phyloP scores from a whole-genome alignment of 768 basidiomycete genomes.

The Piloderma croceum region DNA sequence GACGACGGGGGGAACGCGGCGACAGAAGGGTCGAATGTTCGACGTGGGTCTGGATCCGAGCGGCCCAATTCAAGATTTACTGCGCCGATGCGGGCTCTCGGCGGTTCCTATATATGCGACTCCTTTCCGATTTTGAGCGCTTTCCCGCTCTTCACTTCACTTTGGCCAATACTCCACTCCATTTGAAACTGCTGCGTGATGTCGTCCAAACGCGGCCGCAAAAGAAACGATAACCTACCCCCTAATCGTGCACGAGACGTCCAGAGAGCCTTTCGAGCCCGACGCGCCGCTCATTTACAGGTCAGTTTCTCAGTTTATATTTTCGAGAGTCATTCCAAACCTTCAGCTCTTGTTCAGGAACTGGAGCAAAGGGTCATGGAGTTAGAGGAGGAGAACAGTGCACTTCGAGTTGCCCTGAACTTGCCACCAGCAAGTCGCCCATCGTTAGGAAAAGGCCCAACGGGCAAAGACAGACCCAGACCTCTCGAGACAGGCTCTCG shows the following conservation, averaged over 20 bases:
- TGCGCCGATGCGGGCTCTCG: too few species aligned
- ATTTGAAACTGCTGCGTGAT: too few species aligned
- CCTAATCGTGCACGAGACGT: slow-evolving; percentile 70
- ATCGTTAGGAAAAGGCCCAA: slow-evolving; percentile 77
- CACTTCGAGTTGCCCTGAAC: slow-evolving; percentile 64
- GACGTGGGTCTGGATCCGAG: too few species aligned
- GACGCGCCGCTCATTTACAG: slow-evolving; percentile 82
- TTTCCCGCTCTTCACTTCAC: slow-evolving; percentile 29
- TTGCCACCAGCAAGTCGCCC: slow-evolving; percentile 70
- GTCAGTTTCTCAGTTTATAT: slow-evolving; percentile 37
- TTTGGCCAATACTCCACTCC: too few species aligned
- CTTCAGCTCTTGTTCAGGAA: slow-evolving; percentile 47
- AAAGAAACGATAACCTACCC: slow-evolving; percentile 61
- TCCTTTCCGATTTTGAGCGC: slow-evolving; percentile 20
- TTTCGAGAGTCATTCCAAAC: slow-evolving; percentile 35
- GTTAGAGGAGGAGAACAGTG: slow-evolving; percentile 79
- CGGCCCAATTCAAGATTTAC: too few species aligned
- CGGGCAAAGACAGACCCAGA: slow-evolving; percentile 79
- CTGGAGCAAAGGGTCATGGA: slow-evolving; percentile 76
- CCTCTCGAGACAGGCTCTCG: slow-evolving; percentile 32
- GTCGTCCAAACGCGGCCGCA: slow-evolving; percentile 86
- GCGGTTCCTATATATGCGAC: slow-evolving; percentile 35
- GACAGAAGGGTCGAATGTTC: too few species aligned
- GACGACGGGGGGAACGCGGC: too few species aligned
- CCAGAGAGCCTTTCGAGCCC: slow-evolving; percentile 83